A percentile compares a stretch with the other conserved stretches of the same genome.
These are phyloP conservation scores for Hypholoma fasciculare DNA, from an alignment of 768 basidiomycete species.

Conservation along the genomic window DNA sequence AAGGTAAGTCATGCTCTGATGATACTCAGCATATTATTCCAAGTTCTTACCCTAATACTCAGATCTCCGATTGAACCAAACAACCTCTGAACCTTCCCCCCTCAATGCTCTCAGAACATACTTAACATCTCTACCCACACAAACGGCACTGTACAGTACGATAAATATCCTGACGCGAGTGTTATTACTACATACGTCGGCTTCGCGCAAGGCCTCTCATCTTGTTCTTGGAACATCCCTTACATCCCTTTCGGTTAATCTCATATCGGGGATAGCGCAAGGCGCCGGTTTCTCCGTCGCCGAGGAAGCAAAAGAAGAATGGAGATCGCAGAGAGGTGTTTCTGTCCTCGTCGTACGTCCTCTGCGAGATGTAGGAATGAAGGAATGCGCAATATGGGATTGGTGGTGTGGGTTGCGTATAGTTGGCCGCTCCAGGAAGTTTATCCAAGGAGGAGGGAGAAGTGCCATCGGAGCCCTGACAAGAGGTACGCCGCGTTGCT, in stretches of 20 bases:
- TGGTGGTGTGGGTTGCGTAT: constrained; percentile 68
- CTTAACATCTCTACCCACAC: constrained; percentile 69
- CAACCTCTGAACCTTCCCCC: constrained; percentile 27
- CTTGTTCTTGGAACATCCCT: constrained; percentile 76
- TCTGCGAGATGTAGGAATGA: constrained; percentile 70
- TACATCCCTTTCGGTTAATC: constrained; percentile 73
- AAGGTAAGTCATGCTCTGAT: constrained; percentile 37
- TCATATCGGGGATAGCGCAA: constrained; percentile 74
- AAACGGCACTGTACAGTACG: constrained; percentile 63
- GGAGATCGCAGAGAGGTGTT: constrained; percentile 37
- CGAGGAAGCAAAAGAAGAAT: constrained; percentile 74
- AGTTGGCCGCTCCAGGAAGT: constrained; percentile 28
- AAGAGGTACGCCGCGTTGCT: constrained; percentile 46
- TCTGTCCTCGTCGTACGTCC: constrained; percentile 62
- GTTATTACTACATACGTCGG: constrained; percentile 69
- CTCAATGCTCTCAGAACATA: constrained; percentile 43
- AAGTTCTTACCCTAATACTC: neutral
- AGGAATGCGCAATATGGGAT: constrained; percentile 77
- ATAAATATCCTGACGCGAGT: constrained; percentile 63
- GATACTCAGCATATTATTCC: neutral
- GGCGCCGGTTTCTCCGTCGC: constrained; percentile 73
- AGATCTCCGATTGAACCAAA: constrained; percentile 32
- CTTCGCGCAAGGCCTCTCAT: constrained; percentile 63
- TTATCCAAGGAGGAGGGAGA: constrained; percentile 42
- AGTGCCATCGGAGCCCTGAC: constrained; percentile 69